Percentiles rank a stretch among this genome's conserved stretches.
These are phyloP conservation scores for Aspergillus bridgeri DNA, from an alignment of 495 filamentous ascomycete species.

Conservation along the genomic window DNA sequence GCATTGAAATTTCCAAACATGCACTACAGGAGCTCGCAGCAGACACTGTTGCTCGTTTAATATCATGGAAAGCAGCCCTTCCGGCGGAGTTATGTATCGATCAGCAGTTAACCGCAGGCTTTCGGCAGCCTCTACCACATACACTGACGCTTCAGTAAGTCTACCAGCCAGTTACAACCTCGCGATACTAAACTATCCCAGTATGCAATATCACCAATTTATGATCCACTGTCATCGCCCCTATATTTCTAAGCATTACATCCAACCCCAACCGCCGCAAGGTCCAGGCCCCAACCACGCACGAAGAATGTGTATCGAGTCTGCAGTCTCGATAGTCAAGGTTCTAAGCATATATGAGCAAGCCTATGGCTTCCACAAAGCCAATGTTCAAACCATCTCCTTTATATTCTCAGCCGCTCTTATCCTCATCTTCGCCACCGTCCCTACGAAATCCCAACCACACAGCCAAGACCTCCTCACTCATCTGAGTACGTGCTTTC, in stretches of 20 bases:
- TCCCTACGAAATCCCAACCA: conserved; percentile 3
- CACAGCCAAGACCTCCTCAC: conserved; percentile 3
- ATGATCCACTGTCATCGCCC: conserved; percentile 27
- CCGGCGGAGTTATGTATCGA: conserved; percentile 22
- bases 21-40: conserved; percentile 18
- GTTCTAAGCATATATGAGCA: conserved; percentile 38
- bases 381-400: conserved; percentile 23
- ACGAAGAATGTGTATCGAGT: conserved; percentile 26
- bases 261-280: conserved; percentile 21
- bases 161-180: not conserved
- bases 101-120: conserved; percentile 7
- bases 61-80: conserved; percentile 25
- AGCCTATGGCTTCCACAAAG: conserved; percentile 29
- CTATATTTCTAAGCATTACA: conserved; percentile 22
- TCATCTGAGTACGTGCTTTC: conserved; percentile 16
- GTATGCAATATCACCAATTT: conserved; percentile 31
- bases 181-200: conserved; percentile 1
- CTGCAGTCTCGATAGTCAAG: conserved; percentile 22
- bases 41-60: conserved; percentile 19
- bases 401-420: conserved; percentile 27
- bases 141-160: conserved; percentile 31
- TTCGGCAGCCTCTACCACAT: conserved; percentile 25
- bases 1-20: conserved; percentile 11
- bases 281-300: conserved; percentile 22
- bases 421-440: conserved; percentile 9